phyloP scores from a whole-genome alignment of 2,329 filamentous ascomycete genomes.

The Elsinoe necatrix region DNA sequence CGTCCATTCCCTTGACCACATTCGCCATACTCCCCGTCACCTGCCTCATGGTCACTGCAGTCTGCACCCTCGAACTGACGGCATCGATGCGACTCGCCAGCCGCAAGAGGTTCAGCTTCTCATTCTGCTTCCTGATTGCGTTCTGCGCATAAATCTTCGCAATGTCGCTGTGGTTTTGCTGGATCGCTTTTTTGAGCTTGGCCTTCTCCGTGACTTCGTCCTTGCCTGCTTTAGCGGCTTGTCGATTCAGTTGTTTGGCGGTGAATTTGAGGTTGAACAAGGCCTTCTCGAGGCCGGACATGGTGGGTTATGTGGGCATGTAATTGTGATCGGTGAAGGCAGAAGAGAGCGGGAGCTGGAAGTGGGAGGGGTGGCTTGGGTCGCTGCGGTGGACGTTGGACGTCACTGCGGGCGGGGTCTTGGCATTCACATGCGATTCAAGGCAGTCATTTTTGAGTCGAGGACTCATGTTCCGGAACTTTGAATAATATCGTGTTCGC shows the following conservation, averaged over 20 bases:
- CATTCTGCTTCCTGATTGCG: slow-evolving; percentile 55
- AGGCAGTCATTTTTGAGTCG: not conserved
- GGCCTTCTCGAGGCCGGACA: slow-evolving; percentile 55
- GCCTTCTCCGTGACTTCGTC: slow-evolving; percentile 53
- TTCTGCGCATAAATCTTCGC: slow-evolving; percentile 57
- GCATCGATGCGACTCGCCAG: slow-evolving; percentile 52
- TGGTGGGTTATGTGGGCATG: slow-evolving; percentile 26
- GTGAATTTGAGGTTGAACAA: slow-evolving; percentile 58
- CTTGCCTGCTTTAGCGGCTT: slow-evolving; percentile 53
- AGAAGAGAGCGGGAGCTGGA: not conserved
- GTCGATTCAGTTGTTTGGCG: slow-evolving; percentile 54
- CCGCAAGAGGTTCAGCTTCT: slow-evolving; percentile 51
- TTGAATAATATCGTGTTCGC: not conserved
- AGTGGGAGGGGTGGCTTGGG: slow-evolving; percentile 10
- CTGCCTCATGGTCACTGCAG: slow-evolving; percentile 54
- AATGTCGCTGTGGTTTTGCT: slow-evolving; percentile 51
- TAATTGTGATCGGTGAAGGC: not conserved
- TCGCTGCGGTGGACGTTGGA: not conserved
- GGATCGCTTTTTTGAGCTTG: slow-evolving; percentile 56
- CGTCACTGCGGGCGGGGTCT: slow-evolving; percentile 6
- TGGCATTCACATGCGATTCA: slow-evolving; percentile 14
- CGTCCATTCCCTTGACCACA: slow-evolving; percentile 54
- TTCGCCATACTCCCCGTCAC: slow-evolving; percentile 55
- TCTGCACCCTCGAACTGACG: slow-evolving; percentile 52
- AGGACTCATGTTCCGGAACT: not conserved